Conservation (phyloP, 2,329 filamentous ascomycete species). For the Fusarium marasasianum region DNA sequence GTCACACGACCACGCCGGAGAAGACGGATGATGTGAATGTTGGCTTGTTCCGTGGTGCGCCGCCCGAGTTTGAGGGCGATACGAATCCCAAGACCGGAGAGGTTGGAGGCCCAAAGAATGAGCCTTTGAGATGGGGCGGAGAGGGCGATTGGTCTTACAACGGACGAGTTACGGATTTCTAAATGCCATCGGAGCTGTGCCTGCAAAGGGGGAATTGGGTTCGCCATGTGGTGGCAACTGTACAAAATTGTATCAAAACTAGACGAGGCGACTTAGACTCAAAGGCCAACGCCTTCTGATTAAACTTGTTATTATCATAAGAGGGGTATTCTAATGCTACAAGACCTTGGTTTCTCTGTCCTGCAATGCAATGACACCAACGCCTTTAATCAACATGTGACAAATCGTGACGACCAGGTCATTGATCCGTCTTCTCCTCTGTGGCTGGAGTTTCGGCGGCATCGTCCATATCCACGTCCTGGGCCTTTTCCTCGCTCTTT, state of each 20-base stretch:
- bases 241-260: constrained; percentile 32
- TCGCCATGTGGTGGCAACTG: background rate
- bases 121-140: constrained; percentile 87
- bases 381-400: constrained; percentile 32
- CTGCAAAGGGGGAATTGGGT: background rate
- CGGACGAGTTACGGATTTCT: constrained; percentile 93
- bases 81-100: constrained; percentile 93
- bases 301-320: constrained; percentile 35
- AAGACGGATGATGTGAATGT: constrained; percentile 59
- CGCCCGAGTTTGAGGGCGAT: constrained; percentile 93
- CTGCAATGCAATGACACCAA: constrained; percentile 38
- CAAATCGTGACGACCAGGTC: constrained; percentile 19
- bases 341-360: constrained; percentile 30
- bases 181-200: background rate
- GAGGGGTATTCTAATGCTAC: constrained; percentile 44
- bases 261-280: constrained; percentile 16
- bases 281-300: constrained; percentile 23
- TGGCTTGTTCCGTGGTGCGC: constrained; percentile 76
- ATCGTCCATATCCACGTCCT: constrained; percentile 49
- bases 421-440: constrained; percentile 29
- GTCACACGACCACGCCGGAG: constrained; percentile 31
- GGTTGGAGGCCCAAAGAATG: constrained; percentile 96
- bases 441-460: constrained; percentile 14
- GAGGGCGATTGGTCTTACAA: constrained; percentile 90
- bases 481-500: constrained; percentile 18